Evolutionary conservation across 306 rosid genomes (phyloP).

Genomic region (Mimosa pudica): DNA sequence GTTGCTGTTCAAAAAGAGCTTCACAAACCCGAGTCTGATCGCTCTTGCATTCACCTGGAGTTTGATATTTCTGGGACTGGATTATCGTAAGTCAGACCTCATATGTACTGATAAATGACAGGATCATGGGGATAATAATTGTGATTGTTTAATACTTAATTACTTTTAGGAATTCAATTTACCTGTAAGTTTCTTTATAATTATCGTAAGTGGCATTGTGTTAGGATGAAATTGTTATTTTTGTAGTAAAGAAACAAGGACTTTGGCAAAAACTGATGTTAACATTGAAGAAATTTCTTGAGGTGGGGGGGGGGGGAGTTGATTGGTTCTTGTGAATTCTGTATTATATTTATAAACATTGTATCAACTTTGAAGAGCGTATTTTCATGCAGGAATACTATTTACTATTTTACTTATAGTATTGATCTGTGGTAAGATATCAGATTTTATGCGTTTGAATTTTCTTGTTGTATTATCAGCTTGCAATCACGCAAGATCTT

Average conservation of each 20-base stretch:
- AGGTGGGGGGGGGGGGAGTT: neutral
- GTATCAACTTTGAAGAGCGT: neutral
- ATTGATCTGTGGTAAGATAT: neutral
- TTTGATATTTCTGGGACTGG: conserved; percentile 75
- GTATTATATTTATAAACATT: neutral
- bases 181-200: neutral
- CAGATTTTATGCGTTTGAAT: neutral
- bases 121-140: neutral
- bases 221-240: neutral
- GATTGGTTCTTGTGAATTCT: neutral
- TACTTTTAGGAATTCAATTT: neutral
- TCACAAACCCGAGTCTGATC: conserved; percentile 77
- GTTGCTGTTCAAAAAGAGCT: conserved; percentile 83
- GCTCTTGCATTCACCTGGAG: conserved; percentile 92
- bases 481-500: neutral
- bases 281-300: conserved; percentile 6
- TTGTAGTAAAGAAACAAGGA: neutral
- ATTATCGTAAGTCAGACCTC: conserved; percentile 59
- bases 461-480: neutral
- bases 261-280: neutral
- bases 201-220: neutral
- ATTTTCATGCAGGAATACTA: neutral
- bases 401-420: neutral
- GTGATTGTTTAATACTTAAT: neutral
- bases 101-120: conserved; percentile 15